Percentiles rank a stretch among this genome's conserved stretches.
Evolutionary conservation across 495 filamentous ascomycete genomes (phyloP).

Genomic region (Tuber calosporum): DNA sequence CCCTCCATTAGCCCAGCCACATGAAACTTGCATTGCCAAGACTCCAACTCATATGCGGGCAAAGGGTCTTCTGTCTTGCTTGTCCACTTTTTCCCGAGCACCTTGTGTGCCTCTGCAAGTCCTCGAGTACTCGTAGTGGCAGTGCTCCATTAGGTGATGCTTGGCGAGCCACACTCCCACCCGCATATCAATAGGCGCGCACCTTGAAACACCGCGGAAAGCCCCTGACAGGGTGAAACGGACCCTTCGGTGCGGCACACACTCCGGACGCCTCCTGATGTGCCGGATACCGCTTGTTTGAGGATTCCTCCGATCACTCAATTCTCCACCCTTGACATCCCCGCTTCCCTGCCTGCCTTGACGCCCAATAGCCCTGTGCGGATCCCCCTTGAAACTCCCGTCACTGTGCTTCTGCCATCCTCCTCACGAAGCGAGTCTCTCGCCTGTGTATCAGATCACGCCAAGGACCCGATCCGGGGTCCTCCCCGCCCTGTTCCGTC

Average conservation of each 20-base stretch:
- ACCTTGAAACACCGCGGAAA: background rate
- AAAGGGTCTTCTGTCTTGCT: background rate
- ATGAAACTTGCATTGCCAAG: background rate
- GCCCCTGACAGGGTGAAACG: background rate
- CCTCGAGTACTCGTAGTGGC: background rate
- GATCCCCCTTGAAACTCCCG: slow-evolving; percentile 5
- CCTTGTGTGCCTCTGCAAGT: too few relatives aligned
- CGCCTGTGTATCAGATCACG: background rate
- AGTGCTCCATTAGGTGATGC: background rate
- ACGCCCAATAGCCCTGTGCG: slow-evolving; percentile 3
- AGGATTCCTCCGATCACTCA: background rate
- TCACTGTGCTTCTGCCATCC: background rate
- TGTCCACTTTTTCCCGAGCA: too few relatives aligned
- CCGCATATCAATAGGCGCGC: slow-evolving; percentile 1
- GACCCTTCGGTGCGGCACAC: background rate
- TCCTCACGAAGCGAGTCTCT: background rate
- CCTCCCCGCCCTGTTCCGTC: background rate
- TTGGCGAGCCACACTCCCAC: background rate
- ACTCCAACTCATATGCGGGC: background rate
- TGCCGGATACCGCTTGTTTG: slow-evolving; percentile 2
- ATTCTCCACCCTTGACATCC: background rate
- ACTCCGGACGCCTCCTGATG: slow-evolving; percentile 1
- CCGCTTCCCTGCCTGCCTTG: background rate
- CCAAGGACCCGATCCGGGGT: background rate
- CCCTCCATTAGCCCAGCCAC: background rate